Base-by-base conservation (phyloP, 192 early-diverging fungal species). In the Coemansia erecta region DNA sequence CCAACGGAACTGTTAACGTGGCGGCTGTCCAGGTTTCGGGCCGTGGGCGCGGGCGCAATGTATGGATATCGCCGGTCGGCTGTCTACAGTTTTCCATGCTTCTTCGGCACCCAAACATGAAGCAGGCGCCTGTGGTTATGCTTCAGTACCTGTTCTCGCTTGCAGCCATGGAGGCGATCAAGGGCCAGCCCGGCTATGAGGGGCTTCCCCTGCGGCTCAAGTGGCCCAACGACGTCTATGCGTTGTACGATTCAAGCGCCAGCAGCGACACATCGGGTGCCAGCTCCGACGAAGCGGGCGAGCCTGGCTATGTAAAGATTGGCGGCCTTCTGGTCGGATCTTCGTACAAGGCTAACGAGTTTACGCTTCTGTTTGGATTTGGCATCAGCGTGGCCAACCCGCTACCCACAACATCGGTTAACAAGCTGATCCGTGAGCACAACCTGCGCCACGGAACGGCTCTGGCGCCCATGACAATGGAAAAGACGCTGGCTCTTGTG, bases 171-270 rank as follows among this genome's bases (percentile, higher is more conserved):
- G 87, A 92, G 64, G 87, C 90, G 8, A 74, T 97, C 18, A 77
- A 85, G 31, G 50, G 76, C 0, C 67, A 78, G 55, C 80, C 81
- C 2, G 93, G 90, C 7, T 93, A 92, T 68, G 90, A 89, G 63
- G 69, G 87, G 15, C 60, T 97, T 13, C 91, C 93, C 0, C 66
- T 99, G 55, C 83, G 85, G 31, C 71, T 99, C 46, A 99, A 99
- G 74, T 99, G 97, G 97, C 97, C 97, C 44, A 99, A 99, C 63
- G 97, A 99, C 64, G 83, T 99, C 18, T 99, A 99, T 72, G 90
- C 83, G 0, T 68, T 85, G 63, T 63, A 82, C 43, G 60, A 55
- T 41, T 11, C 47, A 2, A 15, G n/a, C 19, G 5, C 47, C 8
- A 15, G n/a, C 13, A 58, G 56, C 22, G 73, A 69, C 52, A 66